Conservation (phyloP, 192 early-diverging fungal genomes). For the Gaertneriomyces semiglobifer region DNA sequence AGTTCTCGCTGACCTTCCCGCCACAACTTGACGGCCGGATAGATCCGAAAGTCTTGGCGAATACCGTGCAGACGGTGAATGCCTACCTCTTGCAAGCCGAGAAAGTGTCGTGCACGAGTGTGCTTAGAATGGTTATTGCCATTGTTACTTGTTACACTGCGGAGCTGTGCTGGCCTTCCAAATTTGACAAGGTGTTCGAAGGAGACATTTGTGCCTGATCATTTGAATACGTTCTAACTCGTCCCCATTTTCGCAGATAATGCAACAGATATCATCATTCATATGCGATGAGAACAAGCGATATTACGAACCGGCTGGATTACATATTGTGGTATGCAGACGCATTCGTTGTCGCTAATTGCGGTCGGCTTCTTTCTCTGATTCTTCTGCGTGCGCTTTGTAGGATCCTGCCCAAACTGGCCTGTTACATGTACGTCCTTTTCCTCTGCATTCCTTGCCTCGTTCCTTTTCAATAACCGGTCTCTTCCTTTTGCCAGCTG, state of each 20-base stretch:
- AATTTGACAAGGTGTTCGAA: background rate
- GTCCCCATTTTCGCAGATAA: background rate
- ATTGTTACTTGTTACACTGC: background rate
- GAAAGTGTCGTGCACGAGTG: background rate
- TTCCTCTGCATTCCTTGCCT: too few relatives aligned
- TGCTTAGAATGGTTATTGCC: background rate
- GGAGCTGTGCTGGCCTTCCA: background rate
- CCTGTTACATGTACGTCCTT: too few relatives aligned
- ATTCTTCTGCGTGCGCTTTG: too few relatives aligned
- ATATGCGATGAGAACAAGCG: background rate
- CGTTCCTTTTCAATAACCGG: too few relatives aligned
- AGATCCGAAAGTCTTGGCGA: background rate
- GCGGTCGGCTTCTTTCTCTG: too few relatives aligned
- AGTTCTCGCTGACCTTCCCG: background rate
- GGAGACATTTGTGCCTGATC: background rate
- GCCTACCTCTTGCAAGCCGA: background rate
- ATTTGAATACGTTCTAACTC: background rate
- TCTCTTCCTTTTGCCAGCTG: too few relatives aligned
- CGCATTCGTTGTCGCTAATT: background rate
- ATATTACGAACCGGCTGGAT: background rate
- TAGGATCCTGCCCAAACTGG: too few relatives aligned
- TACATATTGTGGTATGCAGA: background rate
- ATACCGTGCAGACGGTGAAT: background rate
- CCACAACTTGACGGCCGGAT: background rate
- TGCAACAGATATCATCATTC: background rate